Evolutionary conservation across 345 rosid genomes (phyloP), one percentile per base, ranked within the genome.

Genomic region (Pugionium cornutum): DNA sequence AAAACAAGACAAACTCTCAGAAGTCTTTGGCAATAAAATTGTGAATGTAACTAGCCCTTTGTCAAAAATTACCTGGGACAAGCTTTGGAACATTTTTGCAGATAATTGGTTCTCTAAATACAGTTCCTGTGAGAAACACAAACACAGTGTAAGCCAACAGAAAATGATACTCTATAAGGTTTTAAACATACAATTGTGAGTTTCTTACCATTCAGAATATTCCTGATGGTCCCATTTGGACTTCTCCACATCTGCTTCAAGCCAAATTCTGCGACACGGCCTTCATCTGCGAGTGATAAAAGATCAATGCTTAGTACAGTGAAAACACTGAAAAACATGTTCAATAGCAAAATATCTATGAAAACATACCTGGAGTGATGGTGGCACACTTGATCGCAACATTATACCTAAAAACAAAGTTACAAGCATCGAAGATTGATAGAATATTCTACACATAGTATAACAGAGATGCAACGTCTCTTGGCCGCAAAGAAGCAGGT

Each of bases 311-410:
- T 54, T 6, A 46, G 68, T 56, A 70, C 31, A 53, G 62, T 36
- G 39, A 18, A 26, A 28, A 27, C 36, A 58, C 26, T 6, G 1
- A 5, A 11, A 47, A 43, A 9, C 45, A 51, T n/a, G 7, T 18
- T 47, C 33, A 40, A 53, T 26, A 30, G 27, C 30, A n/a, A 47
- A 25, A 18, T 28, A 29, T 35, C 29, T 28, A 66, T 32, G 9
- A n/a, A 49, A 32, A 46, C 52, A 62, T 79, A 90, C 99, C 99
- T 73, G 99, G 99, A 56, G 99, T 90, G 46, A 94, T 90, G 56
- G 99, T 94, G 53, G 99, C 99, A 68, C 99, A 90, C 81, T 94
- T 90, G 72, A 94, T 86, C 6, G 99, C 97, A 9, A 94, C 99
- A 83, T 94, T 94, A 73, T 88, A 89, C 91, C 98, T 92, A 51